phyloP scores from a whole-genome alignment of 2,329 filamentous ascomycete species.

The Diatrype stigma region DNA sequence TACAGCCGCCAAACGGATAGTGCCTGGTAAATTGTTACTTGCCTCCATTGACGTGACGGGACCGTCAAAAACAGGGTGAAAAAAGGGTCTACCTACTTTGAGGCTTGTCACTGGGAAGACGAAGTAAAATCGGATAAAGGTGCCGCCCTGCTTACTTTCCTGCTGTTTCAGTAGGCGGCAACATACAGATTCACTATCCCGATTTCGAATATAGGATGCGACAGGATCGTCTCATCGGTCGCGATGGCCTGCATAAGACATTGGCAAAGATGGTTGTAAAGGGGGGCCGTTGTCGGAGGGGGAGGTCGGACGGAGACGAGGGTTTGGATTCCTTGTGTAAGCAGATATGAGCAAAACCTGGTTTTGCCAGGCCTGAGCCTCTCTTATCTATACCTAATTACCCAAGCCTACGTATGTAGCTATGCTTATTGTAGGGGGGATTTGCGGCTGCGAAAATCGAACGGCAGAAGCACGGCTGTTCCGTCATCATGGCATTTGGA shows the following conservation, averaged over 20 bases:
- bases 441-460: not conserved
- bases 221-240: not conserved
- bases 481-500: not conserved
- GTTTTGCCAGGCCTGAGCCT: not conserved
- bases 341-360: not conserved
- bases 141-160: not conserved
- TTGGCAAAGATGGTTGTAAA: not conserved
- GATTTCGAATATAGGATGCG: not conserved
- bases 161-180: not conserved
- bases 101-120: no score
- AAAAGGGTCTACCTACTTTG: no score
- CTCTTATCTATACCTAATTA: not conserved
- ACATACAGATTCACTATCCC: not conserved
- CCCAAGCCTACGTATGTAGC: no score
- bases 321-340: not conserved
- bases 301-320: not conserved
- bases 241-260: not conserved
- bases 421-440: no score
- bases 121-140: no score
- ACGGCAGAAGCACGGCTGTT: not conserved
- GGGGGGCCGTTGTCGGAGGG: not conserved
- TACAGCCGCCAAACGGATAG: no score
- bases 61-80: no score
- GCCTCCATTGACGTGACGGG: no score
- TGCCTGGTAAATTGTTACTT: no score